Base-by-base conservation (phyloP, 176 grass and related monocot genomes). In the Pontederia crassipes region DNA sequence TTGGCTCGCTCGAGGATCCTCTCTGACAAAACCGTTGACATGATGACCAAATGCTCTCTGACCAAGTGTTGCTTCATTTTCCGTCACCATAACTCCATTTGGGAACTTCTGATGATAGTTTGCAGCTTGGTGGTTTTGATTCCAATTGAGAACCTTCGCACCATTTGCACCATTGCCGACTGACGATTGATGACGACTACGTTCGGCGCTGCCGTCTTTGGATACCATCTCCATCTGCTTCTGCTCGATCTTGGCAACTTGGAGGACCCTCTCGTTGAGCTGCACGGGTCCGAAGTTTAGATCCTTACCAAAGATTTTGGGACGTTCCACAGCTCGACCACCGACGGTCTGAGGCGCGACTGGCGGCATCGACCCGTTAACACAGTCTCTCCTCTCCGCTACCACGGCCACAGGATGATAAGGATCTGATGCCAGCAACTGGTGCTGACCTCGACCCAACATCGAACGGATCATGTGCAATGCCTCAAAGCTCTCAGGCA, bases 291-390 rank as follows among this genome's bases (percentile, higher is more conserved):
- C 53, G 10, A 47, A 13, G 53, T 46, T 57, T 32, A 55, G 3
- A 28, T 69, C 35, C 53, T 69, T 69, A 52, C 66, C 66, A 26
- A 69, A 69, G 10, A 69, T 69, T 35, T 56, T 69, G 10, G 66
- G 66, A 26, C 18, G 47, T 26, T 57, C 66, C 32, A 16, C 53
- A 4, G 20, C 53, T 8, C 27, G 62, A 13, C 52, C 66, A 52
- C 51, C 13, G 27, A 2, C 66, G 0, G n/a, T 52, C 12, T 26
- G 45, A 16, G 16, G 66, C 28, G 11, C 26, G 18, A 14, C 4
- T 40, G 32, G 4, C n/a, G 32, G 46, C 45, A 45, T 40, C 10
- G 48, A 48, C 4, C 12, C 62, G 14, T 17, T 65, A 53, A 46
- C 56, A 29, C 47, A 52, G n/a, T 57, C 66, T 55, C 35, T 69